Percentiles rank a stretch among this genome's conserved stretches.
These are phyloP conservation scores for Beauveria varroae DNA, from an alignment of 2,329 filamentous ascomycete species.

Conservation along the genomic window DNA sequence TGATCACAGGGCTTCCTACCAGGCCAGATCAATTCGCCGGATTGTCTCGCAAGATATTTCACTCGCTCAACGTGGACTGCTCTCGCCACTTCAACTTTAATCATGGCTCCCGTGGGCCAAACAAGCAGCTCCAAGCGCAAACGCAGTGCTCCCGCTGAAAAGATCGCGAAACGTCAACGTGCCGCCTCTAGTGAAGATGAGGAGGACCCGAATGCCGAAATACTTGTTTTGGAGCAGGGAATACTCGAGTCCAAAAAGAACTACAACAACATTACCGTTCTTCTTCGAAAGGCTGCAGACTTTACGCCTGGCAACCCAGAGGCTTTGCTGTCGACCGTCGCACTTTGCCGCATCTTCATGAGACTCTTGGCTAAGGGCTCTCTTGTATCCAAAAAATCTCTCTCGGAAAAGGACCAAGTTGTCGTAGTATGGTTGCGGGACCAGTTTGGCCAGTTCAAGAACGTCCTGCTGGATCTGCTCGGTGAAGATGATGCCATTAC, in stretches of 20 bases:
- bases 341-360: slow-evolving; percentile 80
- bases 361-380: slow-evolving; percentile 68
- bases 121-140: slow-evolving; percentile 44
- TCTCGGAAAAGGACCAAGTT: slow-evolving; percentile 65
- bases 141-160: slow-evolving; percentile 33
- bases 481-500: slow-evolving; percentile 55
- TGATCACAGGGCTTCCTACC: background rate
- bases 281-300: slow-evolving; percentile 52
- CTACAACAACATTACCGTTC: slow-evolving; percentile 79
- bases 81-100: background rate
- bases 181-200: slow-evolving; percentile 40
- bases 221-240: slow-evolving; percentile 69
- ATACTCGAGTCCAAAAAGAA: slow-evolving; percentile 81
- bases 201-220: slow-evolving; percentile 52
- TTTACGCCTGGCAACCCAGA: slow-evolving; percentile 41
- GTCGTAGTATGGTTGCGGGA: slow-evolving; percentile 74
- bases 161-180: slow-evolving; percentile 40
- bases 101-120: slow-evolving; percentile 21
- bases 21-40: too few relatives aligned
- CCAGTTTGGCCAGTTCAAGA: slow-evolving; percentile 63
- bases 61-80: background rate
- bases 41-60: background rate
- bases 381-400: slow-evolving; percentile 56
- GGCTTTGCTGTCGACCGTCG: slow-evolving; percentile 63
- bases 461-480: slow-evolving; percentile 54